These are phyloP conservation scores for Chlorella sp. DNA, from an alignment of 139 green algal genomes.

Conservation along the genomic window DNA sequence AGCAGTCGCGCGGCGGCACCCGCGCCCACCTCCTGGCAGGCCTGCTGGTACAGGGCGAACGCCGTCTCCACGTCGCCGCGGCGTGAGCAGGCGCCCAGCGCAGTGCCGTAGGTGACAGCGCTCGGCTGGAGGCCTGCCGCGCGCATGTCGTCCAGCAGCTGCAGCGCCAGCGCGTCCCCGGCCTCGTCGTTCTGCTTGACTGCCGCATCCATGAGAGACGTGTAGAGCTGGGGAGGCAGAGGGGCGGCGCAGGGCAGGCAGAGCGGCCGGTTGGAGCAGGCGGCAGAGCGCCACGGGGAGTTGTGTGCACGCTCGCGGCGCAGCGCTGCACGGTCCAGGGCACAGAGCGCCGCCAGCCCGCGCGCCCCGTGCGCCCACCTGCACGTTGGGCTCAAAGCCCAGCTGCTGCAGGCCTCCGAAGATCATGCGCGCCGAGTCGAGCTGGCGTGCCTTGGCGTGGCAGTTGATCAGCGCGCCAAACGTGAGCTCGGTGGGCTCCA, in stretches of 20 bases:
- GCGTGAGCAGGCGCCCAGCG: slow-evolving; percentile 53
- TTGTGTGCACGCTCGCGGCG: no score
- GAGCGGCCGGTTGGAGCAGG: no score
- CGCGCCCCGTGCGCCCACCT: not conserved
- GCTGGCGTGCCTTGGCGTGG: slow-evolving; percentile 46
- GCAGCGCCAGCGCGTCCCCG: slow-evolving; percentile 26
- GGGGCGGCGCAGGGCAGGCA: not conserved
- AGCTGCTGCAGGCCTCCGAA: no score
- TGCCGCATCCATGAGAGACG: slow-evolving; percentile 56
- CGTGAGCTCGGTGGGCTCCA: slow-evolving; percentile 43
- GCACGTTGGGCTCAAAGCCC: no score
- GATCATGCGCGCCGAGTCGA: slow-evolving; percentile 28
- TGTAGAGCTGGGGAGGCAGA: no score
- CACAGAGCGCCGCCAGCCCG: no score
- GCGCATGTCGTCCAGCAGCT: slow-evolving; percentile 50
- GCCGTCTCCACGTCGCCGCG: slow-evolving; percentile 39
- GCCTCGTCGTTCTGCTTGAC: slow-evolving; percentile 2
- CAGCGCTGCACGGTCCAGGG: no score
- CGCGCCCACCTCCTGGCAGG: slow-evolving; percentile 30
- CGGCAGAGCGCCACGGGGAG: no score
- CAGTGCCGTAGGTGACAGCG: slow-evolving; percentile 65
- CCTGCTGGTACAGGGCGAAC: slow-evolving; percentile 58
- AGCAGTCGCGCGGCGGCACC: no score
- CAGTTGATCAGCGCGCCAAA: slow-evolving; percentile 57
- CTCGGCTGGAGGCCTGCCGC: slow-evolving; percentile 36